phyloP scores from a whole-genome alignment of 257 asterid genomes.

The Mitragyna speciosa region DNA sequence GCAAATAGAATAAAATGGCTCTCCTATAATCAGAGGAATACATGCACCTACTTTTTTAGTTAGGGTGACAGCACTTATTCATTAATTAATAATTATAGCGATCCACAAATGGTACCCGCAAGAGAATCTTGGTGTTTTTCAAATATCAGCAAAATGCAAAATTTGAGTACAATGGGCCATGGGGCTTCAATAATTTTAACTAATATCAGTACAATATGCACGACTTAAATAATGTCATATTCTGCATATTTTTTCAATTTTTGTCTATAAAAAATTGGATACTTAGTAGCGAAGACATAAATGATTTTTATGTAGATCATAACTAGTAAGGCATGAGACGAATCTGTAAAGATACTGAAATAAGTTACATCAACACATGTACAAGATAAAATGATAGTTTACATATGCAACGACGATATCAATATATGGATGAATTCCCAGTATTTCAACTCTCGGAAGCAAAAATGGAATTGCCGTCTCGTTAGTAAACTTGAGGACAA shows the following conservation, averaged over 20 bases:
- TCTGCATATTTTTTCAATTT: not conserved
- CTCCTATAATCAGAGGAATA: not conserved
- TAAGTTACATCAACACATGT: not conserved
- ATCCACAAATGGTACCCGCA: not conserved
- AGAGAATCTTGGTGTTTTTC: not conserved
- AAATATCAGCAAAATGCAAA: not conserved
- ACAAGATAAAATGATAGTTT: no score
- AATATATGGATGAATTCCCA: no score
- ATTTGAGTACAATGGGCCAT: not conserved
- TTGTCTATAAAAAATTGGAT: no score
- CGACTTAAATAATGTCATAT: not conserved
- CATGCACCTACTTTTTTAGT: not conserved
- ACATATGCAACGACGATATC: no score
- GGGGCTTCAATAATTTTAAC: not conserved
- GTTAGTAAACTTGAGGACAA: not conserved
- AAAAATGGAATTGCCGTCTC: not conserved
- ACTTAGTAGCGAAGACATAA: not conserved
- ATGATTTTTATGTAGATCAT: no score
- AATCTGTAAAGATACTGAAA: not conserved
- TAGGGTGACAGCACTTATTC: not conserved
- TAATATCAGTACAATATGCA: not conserved
- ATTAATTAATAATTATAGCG: not conserved
- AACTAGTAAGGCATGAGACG: not conserved
- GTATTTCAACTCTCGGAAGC: no score
- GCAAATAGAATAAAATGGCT: not conserved